Percentiles rank a stretch among this genome's conserved stretches.
phyloP scores from a whole-genome alignment of 179 eudicot species.

The Silene noctiflora region DNA sequence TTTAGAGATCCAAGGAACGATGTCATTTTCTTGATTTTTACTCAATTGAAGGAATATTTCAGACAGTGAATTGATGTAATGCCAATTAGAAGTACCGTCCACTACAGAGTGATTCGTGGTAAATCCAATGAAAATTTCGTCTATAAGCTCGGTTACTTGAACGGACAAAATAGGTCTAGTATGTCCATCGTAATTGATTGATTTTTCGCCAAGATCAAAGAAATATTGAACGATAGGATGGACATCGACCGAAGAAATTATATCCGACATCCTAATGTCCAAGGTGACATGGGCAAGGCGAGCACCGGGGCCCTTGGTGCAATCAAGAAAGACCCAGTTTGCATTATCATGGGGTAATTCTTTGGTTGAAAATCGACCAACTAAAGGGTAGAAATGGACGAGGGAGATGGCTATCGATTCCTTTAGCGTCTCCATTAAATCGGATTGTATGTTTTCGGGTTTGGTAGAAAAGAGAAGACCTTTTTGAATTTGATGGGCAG shows the following conservation, averaged over 20 bases:
- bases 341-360: slow-evolving; percentile 32
- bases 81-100: slow-evolving; percentile 22
- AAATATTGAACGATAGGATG: slow-evolving; percentile 29
- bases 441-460: slow-evolving; percentile 7
- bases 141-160: slow-evolving; percentile 22
- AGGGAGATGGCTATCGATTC: slow-evolving; percentile 32
- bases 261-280: slow-evolving; percentile 22
- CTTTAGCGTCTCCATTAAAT: slow-evolving; percentile 33
- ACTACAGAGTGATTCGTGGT: slow-evolving; percentile 23
- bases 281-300: slow-evolving; percentile 31
- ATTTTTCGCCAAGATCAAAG: slow-evolving; percentile 35
- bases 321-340: slow-evolving; percentile 33
- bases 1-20: not conserved
- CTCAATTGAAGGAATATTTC: slow-evolving; percentile 11
- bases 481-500: slow-evolving; percentile 15
- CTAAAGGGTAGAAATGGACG: slow-evolving; percentile 41
- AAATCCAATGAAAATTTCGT: slow-evolving; percentile 28
- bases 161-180: slow-evolving; percentile 32
- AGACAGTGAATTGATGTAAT: slow-evolving; percentile 21
- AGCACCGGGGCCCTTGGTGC: slow-evolving; percentile 39
- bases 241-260: slow-evolving; percentile 29
- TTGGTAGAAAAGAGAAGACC: slow-evolving; percentile 17
- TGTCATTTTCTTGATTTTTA: not conserved
- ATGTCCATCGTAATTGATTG: slow-evolving; percentile 49
- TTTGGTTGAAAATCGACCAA: slow-evolving; percentile 40